phyloP scores from a whole-genome alignment of 2,329 filamentous ascomycete genomes.

The Coniochaeta sp. region DNA sequence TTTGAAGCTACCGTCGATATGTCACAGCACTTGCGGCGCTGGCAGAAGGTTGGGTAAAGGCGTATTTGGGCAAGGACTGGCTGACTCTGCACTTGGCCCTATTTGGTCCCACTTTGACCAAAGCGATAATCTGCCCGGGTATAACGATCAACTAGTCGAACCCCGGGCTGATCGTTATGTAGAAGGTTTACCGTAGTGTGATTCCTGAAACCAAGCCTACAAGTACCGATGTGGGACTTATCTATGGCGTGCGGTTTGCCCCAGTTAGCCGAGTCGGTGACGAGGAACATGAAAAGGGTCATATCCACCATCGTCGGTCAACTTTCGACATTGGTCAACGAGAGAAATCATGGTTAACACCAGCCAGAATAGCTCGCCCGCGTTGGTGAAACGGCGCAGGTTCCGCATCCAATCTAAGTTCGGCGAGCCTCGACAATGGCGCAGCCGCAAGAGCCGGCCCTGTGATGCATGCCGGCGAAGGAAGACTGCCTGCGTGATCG shows the following conservation, averaged over 20 bases:
- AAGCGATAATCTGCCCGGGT: too few relatives aligned
- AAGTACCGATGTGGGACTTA: not conserved
- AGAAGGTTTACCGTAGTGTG: too few relatives aligned
- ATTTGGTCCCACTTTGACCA: too few relatives aligned
- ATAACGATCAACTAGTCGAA: too few relatives aligned
- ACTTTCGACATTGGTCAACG: not conserved
- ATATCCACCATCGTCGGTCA: constrained; percentile 1
- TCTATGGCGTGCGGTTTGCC: not conserved
- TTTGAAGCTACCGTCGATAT: too few relatives aligned
- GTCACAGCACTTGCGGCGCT: too few relatives aligned
- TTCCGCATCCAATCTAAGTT: constrained; percentile 10
- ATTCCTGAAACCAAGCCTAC: too few relatives aligned
- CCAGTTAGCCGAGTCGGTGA: not conserved
- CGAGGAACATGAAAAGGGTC: not conserved
- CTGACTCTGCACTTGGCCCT: too few relatives aligned
- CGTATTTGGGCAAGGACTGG: too few relatives aligned
- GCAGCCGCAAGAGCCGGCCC: constrained; percentile 10
- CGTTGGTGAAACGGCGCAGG: constrained; percentile 3
- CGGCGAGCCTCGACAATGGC: constrained; percentile 8
- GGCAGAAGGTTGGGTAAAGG: too few relatives aligned
- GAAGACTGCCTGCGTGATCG: constrained; percentile 11
- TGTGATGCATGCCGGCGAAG: constrained; percentile 10
- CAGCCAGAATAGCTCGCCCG: not conserved
- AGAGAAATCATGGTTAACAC: not conserved
- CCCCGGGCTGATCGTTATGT: too few relatives aligned